Base-by-base conservation (phyloP, 257 asterid genomes). In the Nicotiana noctiflora region DNA sequence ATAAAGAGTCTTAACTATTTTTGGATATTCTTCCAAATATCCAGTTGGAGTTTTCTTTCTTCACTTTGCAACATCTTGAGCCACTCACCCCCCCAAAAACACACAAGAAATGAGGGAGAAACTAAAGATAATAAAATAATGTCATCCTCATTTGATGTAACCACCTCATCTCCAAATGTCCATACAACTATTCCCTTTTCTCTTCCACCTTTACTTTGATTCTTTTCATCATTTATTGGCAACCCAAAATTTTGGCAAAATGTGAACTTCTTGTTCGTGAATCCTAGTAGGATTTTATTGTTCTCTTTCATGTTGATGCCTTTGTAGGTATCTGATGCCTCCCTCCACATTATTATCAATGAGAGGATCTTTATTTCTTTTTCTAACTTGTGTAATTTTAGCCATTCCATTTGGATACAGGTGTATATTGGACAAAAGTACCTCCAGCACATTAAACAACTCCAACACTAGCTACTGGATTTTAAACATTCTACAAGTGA, bases 11-110 rank as follows among this genome's bases (percentile, higher is more conserved):
- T 63, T n/a, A n/a, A 25, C 29, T 55, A 46, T 56, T 53, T 53
- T 49, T 63, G 87, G 85, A 83, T 87, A 84, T 87, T 81, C 88
- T 75, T 21, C 15, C 70, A 79, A 75, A 85, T 83, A 85, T 83
- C 81, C 86, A 13, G 13, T 49, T 29, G 62, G 25, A 23, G 4
- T 49, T 32, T 9, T 62, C 19, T 19, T 63, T 8, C 49, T 29
- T 51, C 53, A 29, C 21, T 32, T 29, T 32, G 51, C 51, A 67
- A 15, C 14, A 64, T 64, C 37, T 34, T 14, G 31, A 64, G 72
- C 72, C 72, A 64, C 37, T 34, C 72, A 64, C 72, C 37, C 17
- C 17, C 15, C 15, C 29, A 27, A 27, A 64, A 64, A 9, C 34
- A 29, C 55, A 10, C 14, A 51, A 12, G 55, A 12, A 11, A 11